Evolutionary conservation across 2,329 filamentous ascomycete genomes (phyloP).

Genomic region (Neopestalotiopsis rosae): DNA sequence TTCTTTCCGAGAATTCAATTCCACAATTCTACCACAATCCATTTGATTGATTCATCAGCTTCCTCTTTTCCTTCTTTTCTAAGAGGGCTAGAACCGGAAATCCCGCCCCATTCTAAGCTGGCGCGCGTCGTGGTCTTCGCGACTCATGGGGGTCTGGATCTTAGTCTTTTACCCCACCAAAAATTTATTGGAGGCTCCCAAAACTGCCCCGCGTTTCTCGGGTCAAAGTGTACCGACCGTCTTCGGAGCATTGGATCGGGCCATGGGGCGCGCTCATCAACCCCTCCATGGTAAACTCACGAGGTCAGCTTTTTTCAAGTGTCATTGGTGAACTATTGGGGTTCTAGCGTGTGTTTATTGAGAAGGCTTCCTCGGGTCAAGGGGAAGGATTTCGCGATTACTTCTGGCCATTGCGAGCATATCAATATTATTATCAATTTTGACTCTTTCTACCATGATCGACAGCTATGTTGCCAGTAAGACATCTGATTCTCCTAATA

Average conservation of each 20-base stretch:
- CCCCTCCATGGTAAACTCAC: too few relatives aligned
- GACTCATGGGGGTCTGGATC: background rate
- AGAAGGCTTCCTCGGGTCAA: background rate
- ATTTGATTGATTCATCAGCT: background rate
- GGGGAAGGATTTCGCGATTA: background rate
- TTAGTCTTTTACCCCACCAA: background rate
- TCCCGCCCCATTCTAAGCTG: background rate
- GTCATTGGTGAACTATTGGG: background rate
- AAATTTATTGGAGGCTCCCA: conserved; percentile 10
- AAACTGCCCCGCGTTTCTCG: conserved; percentile 15
- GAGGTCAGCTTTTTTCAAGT: too few relatives aligned
- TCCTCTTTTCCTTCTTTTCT: background rate
- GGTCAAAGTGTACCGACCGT: conserved; percentile 13
- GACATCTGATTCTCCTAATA: too few relatives aligned
- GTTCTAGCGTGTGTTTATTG: background rate
- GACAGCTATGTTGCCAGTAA: too few relatives aligned
- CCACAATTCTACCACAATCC: background rate
- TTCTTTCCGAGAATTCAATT: background rate
- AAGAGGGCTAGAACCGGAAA: background rate
- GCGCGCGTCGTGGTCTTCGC: background rate
- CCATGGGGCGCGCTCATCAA: background rate
- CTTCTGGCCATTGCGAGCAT: background rate
- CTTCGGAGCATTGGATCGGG: background rate
- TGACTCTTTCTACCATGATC: too few relatives aligned
- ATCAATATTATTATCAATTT: too few relatives aligned